phyloP scores from a whole-genome alignment of 345 rosid genomes.

The Limnanthes douglasii region DNA sequence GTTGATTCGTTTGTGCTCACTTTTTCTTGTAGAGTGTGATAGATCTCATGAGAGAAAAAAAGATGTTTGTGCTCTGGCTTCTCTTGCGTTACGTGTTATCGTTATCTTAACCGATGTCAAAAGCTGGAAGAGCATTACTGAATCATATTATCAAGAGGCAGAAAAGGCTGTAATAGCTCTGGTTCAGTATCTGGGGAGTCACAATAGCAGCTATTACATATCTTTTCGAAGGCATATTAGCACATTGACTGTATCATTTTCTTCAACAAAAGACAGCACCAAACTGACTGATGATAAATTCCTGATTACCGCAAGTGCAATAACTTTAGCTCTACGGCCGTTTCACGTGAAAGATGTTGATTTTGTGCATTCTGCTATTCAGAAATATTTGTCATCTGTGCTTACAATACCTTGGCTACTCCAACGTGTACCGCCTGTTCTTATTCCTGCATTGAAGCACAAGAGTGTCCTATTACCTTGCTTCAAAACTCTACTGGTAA shows the following conservation, averaged over 20 bases:
- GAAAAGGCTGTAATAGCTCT: slow-evolving; percentile 40
- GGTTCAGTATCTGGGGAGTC: slow-evolving; percentile 50
- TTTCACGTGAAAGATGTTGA: slow-evolving; percentile 28
- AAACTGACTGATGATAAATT: slow-evolving; percentile 45
- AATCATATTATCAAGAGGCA: slow-evolving; percentile 25
- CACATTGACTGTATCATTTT: slow-evolving; percentile 20
- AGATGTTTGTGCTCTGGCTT: slow-evolving; percentile 32
- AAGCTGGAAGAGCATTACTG: slow-evolving; percentile 41
- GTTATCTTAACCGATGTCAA: slow-evolving; percentile 63
- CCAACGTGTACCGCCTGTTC: slow-evolving; percentile 58
- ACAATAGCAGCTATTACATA: slow-evolving; percentile 45
- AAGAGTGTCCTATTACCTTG: slow-evolving; percentile 50
- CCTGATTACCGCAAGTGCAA: slow-evolving; percentile 61
- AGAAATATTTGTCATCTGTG: slow-evolving; percentile 38
- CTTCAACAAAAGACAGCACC: slow-evolving; percentile 13
- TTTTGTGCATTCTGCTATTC: slow-evolving; percentile 21
- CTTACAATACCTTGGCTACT: slow-evolving; percentile 69
- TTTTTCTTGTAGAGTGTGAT: slow-evolving; percentile 40
- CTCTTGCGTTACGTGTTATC: slow-evolving; percentile 50
- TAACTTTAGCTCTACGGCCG: slow-evolving; percentile 79
- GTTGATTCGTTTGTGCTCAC: slow-evolving; percentile 52
- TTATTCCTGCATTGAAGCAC: slow-evolving; percentile 78
- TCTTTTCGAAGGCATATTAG: slow-evolving; percentile 50
- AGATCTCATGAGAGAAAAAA: slow-evolving; percentile 18
- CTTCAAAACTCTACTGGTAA: slow-evolving; percentile 65